These are phyloP conservation scores for Chalciporus piperatus DNA, from an alignment of 768 basidiomycete genomes.

Conservation along the genomic window DNA sequence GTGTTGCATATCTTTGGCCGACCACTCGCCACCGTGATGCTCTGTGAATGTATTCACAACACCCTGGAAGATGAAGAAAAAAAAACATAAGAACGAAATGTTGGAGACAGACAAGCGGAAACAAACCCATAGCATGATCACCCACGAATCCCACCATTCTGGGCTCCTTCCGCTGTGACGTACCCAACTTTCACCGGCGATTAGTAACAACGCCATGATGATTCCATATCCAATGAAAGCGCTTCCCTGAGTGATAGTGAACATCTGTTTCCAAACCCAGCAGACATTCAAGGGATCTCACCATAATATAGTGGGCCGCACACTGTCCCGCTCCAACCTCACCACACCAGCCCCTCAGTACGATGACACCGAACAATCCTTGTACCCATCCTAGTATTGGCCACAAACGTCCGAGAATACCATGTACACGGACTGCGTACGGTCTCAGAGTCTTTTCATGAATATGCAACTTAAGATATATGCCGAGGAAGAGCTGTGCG, in stretches of 20 bases:
- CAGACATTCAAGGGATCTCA: constrained; percentile 16
- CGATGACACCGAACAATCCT: constrained; percentile 81
- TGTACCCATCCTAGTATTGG: constrained; percentile 88
- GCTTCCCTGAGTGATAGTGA: constrained; percentile 49
- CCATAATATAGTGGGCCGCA: constrained; percentile 84
- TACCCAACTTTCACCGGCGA: constrained; percentile 78
- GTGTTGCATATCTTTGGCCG: constrained; percentile 93
- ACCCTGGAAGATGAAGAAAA: constrained; percentile 5
- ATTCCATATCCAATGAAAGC: constrained; percentile 87
- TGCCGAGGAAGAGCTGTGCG: constrained; percentile 67
- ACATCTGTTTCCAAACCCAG: constrained; percentile 8
- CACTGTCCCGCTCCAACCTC: constrained; percentile 73
- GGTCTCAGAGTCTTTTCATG: constrained; percentile 73
- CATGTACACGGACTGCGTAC: constrained; percentile 67
- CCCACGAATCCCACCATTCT: constrained; percentile 86
- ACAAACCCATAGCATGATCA: constrained; percentile 53
- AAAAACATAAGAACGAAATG: neutral
- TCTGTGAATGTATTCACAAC: constrained; percentile 91
- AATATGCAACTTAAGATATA: constrained; percentile 92
- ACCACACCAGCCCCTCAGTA: constrained; percentile 78
- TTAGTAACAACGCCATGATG: constrained; percentile 74
- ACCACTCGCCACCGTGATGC: constrained; percentile 79
- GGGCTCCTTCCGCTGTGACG: constrained; percentile 67
- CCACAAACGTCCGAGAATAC: constrained; percentile 78
- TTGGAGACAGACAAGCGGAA: neutral